Evolutionary conservation across 1,284 basidiomycete species (phyloP), one percentile per base, ranked within the genome.

Genomic region (Chalciporus piperatoides): DNA sequence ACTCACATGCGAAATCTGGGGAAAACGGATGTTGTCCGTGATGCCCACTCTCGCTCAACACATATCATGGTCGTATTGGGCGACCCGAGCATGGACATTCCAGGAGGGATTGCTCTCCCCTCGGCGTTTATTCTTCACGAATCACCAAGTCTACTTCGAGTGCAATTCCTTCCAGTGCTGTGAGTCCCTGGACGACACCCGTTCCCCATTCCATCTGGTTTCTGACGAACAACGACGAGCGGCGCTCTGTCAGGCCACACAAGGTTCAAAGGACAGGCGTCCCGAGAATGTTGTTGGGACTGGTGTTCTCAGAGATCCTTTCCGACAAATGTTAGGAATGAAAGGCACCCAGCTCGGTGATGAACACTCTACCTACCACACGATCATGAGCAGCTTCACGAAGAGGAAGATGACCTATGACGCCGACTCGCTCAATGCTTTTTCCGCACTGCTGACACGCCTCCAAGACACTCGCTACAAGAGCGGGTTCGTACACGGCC

Each of bases 71-170:
- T 57, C 58, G 3, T 30, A 10, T 1, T 60, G 58, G 56, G 33
- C 0, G 0, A 35, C 24, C 0, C 46, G 59, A 39, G 51, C 49
- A 1, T 64, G 58, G 53, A 60, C 52, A 3, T 64, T 28, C 42
- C 52, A 58, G 27, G 59, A 58, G 24, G 50, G 59, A n/a, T 9
- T 56, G 2, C 54, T 61, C 36, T 63, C 54, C 1, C 50, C 52
- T 0, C 49, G 56, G 12, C 40, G 48, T n/a, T 44, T 54, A n/a
- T 59, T 64, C 52, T 59, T 63, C 44, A 57, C 57, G 15, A 40
- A 53, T 5, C 51, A 59, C n/a, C 50, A 63, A 14, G 49, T 61
- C 21, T 55, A 62, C 33, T 60, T 60, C 14, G 55, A 60, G 33
- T 60, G 52, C 33, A 49, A 57, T 23, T 32, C 49, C 8, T n/a